phyloP scores from a whole-genome alignment of 345 rosid species.

The Citrus sp. region DNA sequence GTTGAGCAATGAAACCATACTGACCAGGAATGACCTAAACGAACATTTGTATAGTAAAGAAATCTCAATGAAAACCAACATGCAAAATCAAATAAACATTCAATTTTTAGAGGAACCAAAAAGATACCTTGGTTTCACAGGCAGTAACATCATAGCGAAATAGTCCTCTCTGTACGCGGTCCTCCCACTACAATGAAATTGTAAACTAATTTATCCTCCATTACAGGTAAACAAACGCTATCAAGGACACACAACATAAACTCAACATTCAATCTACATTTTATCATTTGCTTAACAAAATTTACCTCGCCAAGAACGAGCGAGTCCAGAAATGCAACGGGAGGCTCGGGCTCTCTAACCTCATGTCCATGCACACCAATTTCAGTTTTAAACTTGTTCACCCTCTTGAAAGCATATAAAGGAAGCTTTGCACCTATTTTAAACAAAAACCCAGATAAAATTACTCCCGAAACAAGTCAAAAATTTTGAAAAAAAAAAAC shows the following conservation, averaged over 20 bases:
- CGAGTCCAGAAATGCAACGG: conserved; percentile 67
- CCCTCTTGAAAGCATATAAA: conserved; percentile 63
- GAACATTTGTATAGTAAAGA: conserved; percentile 1
- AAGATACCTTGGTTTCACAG: conserved; percentile 82
- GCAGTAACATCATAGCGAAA: conserved; percentile 96
- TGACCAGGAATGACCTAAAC: conserved; percentile 82
- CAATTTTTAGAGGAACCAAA: not conserved
- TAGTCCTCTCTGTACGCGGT: conserved; percentile 79
- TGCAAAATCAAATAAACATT: not conserved
- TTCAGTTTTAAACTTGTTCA: conserved; percentile 22
- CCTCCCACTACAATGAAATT: conserved; percentile 77
- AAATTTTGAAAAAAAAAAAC: not conserved
- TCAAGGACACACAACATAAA: not conserved
- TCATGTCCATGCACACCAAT: conserved; percentile 25
- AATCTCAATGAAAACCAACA: conserved; percentile 5
- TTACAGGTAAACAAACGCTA: not conserved
- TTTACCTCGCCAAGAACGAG: conserved; percentile 83
- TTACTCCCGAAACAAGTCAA: conserved; percentile 2
- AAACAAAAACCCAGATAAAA: not conserved
- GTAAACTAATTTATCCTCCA: conserved; percentile 5
- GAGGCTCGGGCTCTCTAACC: conserved; percentile 43
- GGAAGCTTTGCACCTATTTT: conserved; percentile 71
- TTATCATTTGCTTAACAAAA: not conserved
- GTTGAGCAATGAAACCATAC: conserved; percentile 87
- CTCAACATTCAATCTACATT: not conserved